A percentile compares a stretch with the other conserved stretches of the same genome.
These are phyloP conservation scores for Rosa chinensis DNA, from an alignment of 306 rosid genomes.

Conservation along the genomic window DNA sequence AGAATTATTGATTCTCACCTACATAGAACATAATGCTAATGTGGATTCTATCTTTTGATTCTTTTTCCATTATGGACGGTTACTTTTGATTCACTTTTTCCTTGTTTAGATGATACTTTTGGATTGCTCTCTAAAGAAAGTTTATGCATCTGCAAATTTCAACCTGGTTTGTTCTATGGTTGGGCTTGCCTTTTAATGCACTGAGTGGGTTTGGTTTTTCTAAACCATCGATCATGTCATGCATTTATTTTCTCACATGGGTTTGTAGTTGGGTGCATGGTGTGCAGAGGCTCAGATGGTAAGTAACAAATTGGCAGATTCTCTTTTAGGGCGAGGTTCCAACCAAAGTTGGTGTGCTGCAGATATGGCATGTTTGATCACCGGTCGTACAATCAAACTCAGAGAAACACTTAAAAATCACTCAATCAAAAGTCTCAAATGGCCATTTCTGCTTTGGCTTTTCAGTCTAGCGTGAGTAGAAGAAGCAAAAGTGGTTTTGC, in stretches of 20 bases:
- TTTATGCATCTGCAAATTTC: background rate
- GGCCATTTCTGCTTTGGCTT: slow-evolving; percentile 5
- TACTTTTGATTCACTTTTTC: slow-evolving; percentile 8
- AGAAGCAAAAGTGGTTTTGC: slow-evolving; percentile 2
- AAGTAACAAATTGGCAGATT: background rate
- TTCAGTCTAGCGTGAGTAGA: background rate
- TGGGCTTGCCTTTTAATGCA: background rate
- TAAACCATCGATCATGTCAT: background rate
- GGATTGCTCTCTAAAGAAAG: background rate
- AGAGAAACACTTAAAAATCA: background rate
- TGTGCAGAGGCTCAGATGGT: background rate
- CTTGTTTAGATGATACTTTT: slow-evolving; percentile 5
- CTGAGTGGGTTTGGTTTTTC: background rate
- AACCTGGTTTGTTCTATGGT: background rate
- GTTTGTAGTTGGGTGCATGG: background rate
- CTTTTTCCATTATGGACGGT: background rate
- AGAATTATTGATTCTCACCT: background rate
- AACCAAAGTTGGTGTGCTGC: background rate
- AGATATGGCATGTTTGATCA: background rate
- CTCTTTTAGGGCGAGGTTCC: background rate
- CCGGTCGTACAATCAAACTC: background rate
- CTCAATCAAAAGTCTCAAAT: background rate
- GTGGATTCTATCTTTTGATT: background rate
- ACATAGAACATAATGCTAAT: background rate
- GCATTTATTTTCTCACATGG: slow-evolving; percentile 13